phyloP scores from a whole-genome alignment of 345 rosid genomes.

The Citrus medica region DNA sequence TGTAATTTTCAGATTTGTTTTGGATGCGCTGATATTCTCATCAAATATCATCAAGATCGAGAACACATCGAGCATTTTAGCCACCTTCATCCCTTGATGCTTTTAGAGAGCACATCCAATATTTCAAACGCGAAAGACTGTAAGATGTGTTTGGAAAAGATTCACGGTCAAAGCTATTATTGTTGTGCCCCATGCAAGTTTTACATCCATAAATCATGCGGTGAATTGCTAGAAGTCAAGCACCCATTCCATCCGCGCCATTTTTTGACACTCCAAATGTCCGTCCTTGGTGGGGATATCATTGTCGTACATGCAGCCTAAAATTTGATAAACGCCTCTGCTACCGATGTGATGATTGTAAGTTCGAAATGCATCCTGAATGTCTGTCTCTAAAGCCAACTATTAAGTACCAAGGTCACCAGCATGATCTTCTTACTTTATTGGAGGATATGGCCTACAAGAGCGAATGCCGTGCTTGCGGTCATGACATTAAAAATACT shows the following conservation, averaged over 20 bases:
- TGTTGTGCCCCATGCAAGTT: background rate
- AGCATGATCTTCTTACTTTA: background rate
- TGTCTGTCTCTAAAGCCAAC: background rate
- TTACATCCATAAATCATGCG: background rate
- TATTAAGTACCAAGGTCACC: background rate
- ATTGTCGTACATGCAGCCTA: background rate
- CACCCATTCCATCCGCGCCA: background rate
- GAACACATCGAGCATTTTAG: background rate
- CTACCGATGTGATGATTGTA: background rate
- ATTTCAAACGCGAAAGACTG: background rate
- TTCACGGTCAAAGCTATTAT: background rate
- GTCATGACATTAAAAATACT: background rate
- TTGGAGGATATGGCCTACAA: background rate
- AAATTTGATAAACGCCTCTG: background rate
- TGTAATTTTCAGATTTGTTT: too few relatives aligned
- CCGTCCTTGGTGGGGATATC: accelerated
- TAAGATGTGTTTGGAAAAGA: background rate
- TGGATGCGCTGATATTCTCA: too few relatives aligned
- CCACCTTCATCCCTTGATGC: background rate
- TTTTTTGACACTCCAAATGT: background rate
- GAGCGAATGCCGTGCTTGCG: background rate
- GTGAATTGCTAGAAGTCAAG: background rate
- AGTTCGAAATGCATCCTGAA: background rate
- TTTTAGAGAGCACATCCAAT: background rate
- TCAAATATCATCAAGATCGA: background rate